Conservation (phyloP, 2,329 filamentous ascomycete species). For the Stemphylium lycopersici region DNA sequence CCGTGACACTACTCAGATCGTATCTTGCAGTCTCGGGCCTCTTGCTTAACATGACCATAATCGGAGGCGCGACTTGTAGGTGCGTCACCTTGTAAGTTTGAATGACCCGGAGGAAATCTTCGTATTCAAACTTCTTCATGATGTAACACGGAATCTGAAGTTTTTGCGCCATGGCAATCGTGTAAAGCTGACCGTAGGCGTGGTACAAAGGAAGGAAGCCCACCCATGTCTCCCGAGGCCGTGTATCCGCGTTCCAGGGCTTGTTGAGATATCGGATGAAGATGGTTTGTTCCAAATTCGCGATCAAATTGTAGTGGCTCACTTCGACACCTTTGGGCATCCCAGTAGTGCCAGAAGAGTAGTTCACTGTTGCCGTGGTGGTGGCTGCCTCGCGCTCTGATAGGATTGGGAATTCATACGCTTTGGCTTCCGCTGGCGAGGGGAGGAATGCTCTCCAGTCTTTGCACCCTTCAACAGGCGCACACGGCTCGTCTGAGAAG, state of each 20-base stretch:
- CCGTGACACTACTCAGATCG: slow-evolving; percentile 48
- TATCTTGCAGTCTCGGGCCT: slow-evolving; percentile 51
- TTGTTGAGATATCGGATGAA: slow-evolving; percentile 53
- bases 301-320: slow-evolving; percentile 57
- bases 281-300: slow-evolving; percentile 59
- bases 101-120: slow-evolving; percentile 48
- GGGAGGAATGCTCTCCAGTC: slow-evolving; percentile 43
- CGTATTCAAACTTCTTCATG: slow-evolving; percentile 52
- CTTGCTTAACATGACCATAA: slow-evolving; percentile 54
- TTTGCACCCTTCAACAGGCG: slow-evolving; percentile 28
- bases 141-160: slow-evolving; percentile 54
- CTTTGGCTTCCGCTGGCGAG: slow-evolving; percentile 33
- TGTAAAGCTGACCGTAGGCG: slow-evolving; percentile 56
- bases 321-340: slow-evolving; percentile 60
- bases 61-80: slow-evolving; percentile 51
- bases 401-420: slow-evolving; percentile 35
- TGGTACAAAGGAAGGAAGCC: slow-evolving; percentile 53
- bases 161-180: slow-evolving; percentile 51
- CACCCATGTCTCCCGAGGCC: slow-evolving; percentile 57
- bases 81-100: slow-evolving; percentile 48
- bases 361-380: slow-evolving; percentile 57
- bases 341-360: slow-evolving; percentile 60
- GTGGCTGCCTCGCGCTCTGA: slow-evolving; percentile 31
- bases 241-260: slow-evolving; percentile 48
- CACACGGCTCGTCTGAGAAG: slow-evolving; percentile 40